Base-by-base conservation (phyloP, 2,329 filamentous ascomycete species). In the Graphilbum ipis-grandicollis region DNA sequence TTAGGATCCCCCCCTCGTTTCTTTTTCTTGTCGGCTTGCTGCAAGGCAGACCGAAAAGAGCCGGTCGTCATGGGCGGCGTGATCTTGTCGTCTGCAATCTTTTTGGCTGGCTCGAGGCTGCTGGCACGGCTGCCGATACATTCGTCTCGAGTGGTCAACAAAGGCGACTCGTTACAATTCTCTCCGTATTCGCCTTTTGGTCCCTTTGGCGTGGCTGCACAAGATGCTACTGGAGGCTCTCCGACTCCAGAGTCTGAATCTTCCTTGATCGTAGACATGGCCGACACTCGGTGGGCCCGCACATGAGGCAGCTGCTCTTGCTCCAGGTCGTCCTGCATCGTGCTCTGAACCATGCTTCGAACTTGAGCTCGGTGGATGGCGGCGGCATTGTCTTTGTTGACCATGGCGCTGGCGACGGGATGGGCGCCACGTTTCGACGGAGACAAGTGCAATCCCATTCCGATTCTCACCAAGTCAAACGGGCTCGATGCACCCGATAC, bases 321-420 rank as follows among this genome's bases (percentile, higher is more conserved):
- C 33, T 63, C 59, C 4, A 75, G 54, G 44, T 74, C 70, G 31
- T 71, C 62, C 42, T 66, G 66, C n/a, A 74, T 73, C 42, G 68
- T 60, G 44, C 63, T 65, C 34, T 66, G 63, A 50, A 68, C 63
- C 9, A 73, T 53, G 17, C 68, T 59, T 44, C 60, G 66, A 37
- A 75, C 50, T 44, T 74, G 69, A 21, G 67, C 68, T 44, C 68
- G 59, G 21, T 68, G 58, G 36, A 66, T 63, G 31, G 69, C 47
- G 43, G 29, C 37, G 1, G 18, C 32, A 15, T 70, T 66, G 42
- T 70, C 66, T 19, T 68, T 56, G 33, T 61, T 68, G 34, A 56
- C 59, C 12, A 63, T 60, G n/a, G n/a, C n/a, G n/a, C n/a, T n/a
- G n/a, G n/a, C n/a, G n/a, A n/a, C n/a, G n/a, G n/a, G n/a, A n/a